Base-by-base conservation (phyloP, 106 monocot genomes). In the Acorus calamus region DNA sequence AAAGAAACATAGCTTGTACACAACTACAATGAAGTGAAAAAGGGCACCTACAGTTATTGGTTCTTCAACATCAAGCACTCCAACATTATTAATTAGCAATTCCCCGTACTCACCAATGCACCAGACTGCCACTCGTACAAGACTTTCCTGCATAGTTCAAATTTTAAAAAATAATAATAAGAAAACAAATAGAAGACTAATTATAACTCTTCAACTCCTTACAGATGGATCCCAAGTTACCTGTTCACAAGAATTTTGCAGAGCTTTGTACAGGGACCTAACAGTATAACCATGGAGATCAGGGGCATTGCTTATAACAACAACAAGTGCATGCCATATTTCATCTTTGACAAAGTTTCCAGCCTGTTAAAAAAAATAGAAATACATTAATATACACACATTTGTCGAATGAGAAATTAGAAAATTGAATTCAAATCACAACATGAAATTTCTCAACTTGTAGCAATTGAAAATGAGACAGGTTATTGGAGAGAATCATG, bases 61-160 rank as follows among this genome's bases (percentile, higher is more conserved):
- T 74, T 92, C 98, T 69, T 92, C 98, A 13, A 61, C 71, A 28
- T 85, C 77, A 55, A 92, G 79, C 64, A 85, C 62, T n/a, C 80
- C 83, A 69, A 76, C 58, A 79, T 86, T 86, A 71, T 81, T 86
- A 54, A 92, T 79, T 48, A 99, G 61, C 92, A 99, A 83, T 46
- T 99, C 98, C 49, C 92, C 92, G 74, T 99, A 99, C 74, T 99
- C 98, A 61, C 98, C 98, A 66, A 99, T 88, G 67, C 98, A 99
- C 98, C 98, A 99, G 42, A 99, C 77, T 59, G 92, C 81, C 13
- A 99, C 92, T 66, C 83, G 73, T 42, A 79, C 92, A 67, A 99
- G 81, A 73, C 79, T 81, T 78, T 79, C 79, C 98, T 99, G 59
- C 65, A 70, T 46, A 69, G 58, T 62, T 28, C 28, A n/a, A 62